These are phyloP conservation scores for Cubamyces sp. DNA, from an alignment of 768 basidiomycete genomes.

Conservation along the genomic window DNA sequence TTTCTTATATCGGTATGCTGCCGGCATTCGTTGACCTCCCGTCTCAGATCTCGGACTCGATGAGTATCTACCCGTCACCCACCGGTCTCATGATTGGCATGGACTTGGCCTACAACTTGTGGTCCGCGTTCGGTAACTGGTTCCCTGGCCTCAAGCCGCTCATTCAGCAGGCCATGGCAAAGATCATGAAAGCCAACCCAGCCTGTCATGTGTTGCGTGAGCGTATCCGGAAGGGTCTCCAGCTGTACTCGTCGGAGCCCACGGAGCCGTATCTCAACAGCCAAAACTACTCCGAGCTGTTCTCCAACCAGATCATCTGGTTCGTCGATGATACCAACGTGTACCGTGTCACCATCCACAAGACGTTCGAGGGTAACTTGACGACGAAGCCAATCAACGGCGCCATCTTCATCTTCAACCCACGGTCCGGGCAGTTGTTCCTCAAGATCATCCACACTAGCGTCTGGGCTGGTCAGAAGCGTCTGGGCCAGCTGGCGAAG, in stretches of 20 bases:
- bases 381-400: conserved; percentile 99
- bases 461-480: conserved; percentile 99
- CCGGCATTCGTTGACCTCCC: conserved; percentile 6
- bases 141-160: conserved; percentile 99
- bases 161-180: conserved; percentile 98
- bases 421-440: conserved; percentile 97
- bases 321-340: conserved; percentile 99
- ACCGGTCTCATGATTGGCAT: conserved; percentile 99
- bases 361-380: conserved; percentile 99
- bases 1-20: neutral
- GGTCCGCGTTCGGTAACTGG: conserved; percentile 99
- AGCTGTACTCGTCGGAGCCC: conserved; percentile 98
- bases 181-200: conserved; percentile 99
- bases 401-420: conserved; percentile 99
- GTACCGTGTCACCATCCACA: conserved; percentile 99
- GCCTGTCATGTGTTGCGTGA: conserved; percentile 97
- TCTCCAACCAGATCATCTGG: conserved; percentile 99
- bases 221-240: conserved; percentile 97
- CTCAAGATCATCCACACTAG: conserved; percentile 99
- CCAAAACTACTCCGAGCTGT: conserved; percentile 94
- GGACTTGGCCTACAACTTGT: conserved; percentile 97
- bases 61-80: conserved; percentile 99
- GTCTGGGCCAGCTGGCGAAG: conserved; percentile 98
- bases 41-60: conserved; percentile 84
- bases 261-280: conserved; percentile 99